phyloP scores from a whole-genome alignment of 164 flowering plant genomes.

The Liriodendron chinense region DNA sequence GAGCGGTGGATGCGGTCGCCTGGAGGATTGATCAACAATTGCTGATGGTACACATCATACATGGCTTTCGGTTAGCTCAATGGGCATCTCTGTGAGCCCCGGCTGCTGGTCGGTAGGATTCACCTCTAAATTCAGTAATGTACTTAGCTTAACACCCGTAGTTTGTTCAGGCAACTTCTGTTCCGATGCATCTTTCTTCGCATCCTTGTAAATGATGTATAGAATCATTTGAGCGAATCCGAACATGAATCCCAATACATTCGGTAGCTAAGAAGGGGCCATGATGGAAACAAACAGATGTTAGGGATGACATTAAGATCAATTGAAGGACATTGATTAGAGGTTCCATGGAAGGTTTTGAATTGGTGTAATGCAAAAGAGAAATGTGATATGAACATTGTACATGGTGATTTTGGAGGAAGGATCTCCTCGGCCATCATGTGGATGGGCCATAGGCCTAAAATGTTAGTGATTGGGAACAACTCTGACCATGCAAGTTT shows the following conservation, averaged over 20 bases:
- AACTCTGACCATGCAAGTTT: too few species aligned
- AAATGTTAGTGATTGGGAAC: too few species aligned
- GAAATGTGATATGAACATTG: too few species aligned
- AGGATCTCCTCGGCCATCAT: too few species aligned
- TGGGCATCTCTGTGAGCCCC: not conserved
- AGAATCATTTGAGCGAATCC: slow-evolving; percentile 65
- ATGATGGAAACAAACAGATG: not conserved
- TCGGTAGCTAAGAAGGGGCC: slow-evolving; percentile 44
- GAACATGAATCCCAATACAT: slow-evolving; percentile 52
- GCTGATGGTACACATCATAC: not conserved
- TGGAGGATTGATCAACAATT: not conserved
- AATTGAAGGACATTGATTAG: not conserved
- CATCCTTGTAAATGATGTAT: slow-evolving; percentile 41
- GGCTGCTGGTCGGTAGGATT: not conserved
- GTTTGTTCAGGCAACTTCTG: slow-evolving; percentile 25
- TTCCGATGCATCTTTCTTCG: slow-evolving; percentile 22
- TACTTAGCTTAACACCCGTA: not conserved
- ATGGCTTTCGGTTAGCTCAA: not conserved
- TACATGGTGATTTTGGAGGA: too few species aligned
- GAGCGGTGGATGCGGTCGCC: not conserved
- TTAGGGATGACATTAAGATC: not conserved
- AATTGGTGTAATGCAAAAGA: not conserved
- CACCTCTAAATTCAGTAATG: not conserved
- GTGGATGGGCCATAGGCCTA: too few species aligned
- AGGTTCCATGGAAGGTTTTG: too few species aligned